These are phyloP conservation scores for Lepidium didymum DNA, from an alignment of 345 rosid genomes.

Conservation along the genomic window DNA sequence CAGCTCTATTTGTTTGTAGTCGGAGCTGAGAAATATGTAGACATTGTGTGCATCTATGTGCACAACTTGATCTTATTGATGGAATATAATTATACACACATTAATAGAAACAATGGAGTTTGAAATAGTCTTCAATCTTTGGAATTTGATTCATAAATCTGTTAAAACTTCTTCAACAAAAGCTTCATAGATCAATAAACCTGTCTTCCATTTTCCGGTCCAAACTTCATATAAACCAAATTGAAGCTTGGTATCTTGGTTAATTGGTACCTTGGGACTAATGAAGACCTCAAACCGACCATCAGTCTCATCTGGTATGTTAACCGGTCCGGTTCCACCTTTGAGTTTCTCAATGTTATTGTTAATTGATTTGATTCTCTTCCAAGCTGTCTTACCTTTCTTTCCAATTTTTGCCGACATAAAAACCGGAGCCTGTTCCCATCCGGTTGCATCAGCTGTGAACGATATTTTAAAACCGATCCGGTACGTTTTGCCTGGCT, in stretches of 20 bases:
- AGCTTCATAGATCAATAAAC: conserved; percentile 49
- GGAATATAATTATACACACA: not conserved
- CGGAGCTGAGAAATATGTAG: conserved; percentile 16
- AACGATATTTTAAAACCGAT: conserved; percentile 35
- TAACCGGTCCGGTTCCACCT: not conserved
- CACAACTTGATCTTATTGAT: conserved; percentile 19
- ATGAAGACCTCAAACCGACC: conserved; percentile 19
- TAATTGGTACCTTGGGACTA: not conserved
- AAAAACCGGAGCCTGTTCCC: conserved; percentile 44
- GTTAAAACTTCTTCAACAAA: conserved; percentile 19
- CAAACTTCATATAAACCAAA: conserved; percentile 80
- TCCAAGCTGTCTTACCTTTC: conserved; percentile 40
- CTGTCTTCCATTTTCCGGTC: conserved; percentile 70
- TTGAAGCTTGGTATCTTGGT: conserved; percentile 19
- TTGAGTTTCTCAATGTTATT: conserved; percentile 9
- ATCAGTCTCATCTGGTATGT: conserved; percentile 18
- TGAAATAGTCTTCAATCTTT: not conserved
- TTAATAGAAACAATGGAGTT: not conserved
- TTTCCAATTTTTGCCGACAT: conserved; percentile 59
- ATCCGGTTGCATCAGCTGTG: conserved; percentile 42
- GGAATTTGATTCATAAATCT: not conserved
- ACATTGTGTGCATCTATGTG: conserved; percentile 9
- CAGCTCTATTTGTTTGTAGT: conserved; percentile 23
- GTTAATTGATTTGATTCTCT: conserved; percentile 21
- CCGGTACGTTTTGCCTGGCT: conserved; percentile 18